A percentile compares a stretch with the other conserved stretches of the same genome.
These are phyloP conservation scores for Nepenthes gracilis DNA, from an alignment of 148 eudicot genomes.

Conservation along the genomic window DNA sequence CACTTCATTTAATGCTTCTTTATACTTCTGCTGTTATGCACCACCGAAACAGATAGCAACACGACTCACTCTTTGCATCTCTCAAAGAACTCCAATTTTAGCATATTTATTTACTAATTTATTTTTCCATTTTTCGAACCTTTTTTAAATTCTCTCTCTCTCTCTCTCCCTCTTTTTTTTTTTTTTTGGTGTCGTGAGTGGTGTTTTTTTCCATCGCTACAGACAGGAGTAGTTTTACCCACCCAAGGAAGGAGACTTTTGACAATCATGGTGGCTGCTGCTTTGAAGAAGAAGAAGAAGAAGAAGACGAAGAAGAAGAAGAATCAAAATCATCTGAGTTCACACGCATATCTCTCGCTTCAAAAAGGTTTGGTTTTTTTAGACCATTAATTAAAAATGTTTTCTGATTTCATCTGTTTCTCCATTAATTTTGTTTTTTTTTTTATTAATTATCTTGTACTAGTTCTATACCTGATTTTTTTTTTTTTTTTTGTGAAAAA, in stretches of 20 bases:
- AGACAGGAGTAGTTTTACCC: not conserved
- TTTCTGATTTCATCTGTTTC: too few species aligned
- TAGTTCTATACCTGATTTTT: too few species aligned
- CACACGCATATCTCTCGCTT: not conserved
- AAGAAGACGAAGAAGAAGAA: not conserved
- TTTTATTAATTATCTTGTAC: too few species aligned
- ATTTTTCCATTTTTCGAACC: not conserved
- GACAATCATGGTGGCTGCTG: not conserved
- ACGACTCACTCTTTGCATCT: not conserved
- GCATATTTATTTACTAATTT: too few species aligned
- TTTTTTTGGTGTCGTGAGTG: not conserved
- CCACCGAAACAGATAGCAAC: not conserved
- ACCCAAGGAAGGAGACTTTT: not conserved
- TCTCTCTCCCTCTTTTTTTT: not conserved
- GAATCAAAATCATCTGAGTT: constrained; percentile 1
- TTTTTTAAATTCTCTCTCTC: not conserved
- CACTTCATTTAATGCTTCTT: not conserved
- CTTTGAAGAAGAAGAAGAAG: too few species aligned
- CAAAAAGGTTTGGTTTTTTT: not conserved
- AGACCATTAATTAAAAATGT: too few species aligned
- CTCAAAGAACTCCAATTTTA: not conserved
- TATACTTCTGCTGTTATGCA: not conserved
- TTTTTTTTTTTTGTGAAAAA: too few species aligned
- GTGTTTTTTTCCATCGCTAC: not conserved
- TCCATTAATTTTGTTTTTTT: too few species aligned